Conservation (phyloP, 352 stramenopile species). For the Globisporangium abappressorium region DNA sequence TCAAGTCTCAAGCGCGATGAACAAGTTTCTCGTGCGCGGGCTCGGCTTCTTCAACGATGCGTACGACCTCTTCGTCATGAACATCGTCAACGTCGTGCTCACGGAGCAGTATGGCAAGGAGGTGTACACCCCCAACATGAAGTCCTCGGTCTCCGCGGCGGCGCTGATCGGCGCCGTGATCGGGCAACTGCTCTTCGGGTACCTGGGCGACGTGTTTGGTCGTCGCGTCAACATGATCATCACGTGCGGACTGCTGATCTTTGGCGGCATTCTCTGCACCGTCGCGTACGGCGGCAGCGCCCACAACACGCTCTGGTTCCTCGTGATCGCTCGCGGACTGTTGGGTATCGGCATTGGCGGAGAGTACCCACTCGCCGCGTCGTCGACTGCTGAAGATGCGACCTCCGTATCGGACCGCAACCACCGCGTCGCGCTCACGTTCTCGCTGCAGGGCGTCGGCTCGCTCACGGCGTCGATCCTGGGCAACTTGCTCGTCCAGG, state of each 20-base stretch:
- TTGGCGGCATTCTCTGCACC: slow-evolving; percentile 62
- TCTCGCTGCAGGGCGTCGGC: slow-evolving; percentile 64
- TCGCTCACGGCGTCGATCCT: slow-evolving; percentile 52
- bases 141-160: slow-evolving; percentile 55
- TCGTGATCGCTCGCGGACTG: slow-evolving; percentile 54
- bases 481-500: slow-evolving; percentile 57
- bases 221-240: slow-evolving; percentile 65
- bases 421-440: slow-evolving; percentile 44
- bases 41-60: slow-evolving; percentile 80
- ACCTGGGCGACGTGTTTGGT: slow-evolving; percentile 60
- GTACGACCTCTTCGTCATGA: slow-evolving; percentile 84
- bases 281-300: slow-evolving; percentile 33
- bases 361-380: slow-evolving; percentile 44
- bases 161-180: slow-evolving; percentile 60
- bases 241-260: slow-evolving; percentile 62
- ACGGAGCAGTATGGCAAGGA: slow-evolving; percentile 65
- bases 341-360: slow-evolving; percentile 64
- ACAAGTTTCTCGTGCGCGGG: slow-evolving; percentile 64
- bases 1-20: slow-evolving; percentile 20
- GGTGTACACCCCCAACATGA: slow-evolving; percentile 58
- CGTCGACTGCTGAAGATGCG: slow-evolving; percentile 54
- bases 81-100: slow-evolving; percentile 78
- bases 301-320: slow-evolving; percentile 52
- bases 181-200: slow-evolving; percentile 56
- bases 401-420: slow-evolving; percentile 44